Conservation (phyloP, 495 filamentous ascomycete species). For the Neurospora sp. region DNA sequence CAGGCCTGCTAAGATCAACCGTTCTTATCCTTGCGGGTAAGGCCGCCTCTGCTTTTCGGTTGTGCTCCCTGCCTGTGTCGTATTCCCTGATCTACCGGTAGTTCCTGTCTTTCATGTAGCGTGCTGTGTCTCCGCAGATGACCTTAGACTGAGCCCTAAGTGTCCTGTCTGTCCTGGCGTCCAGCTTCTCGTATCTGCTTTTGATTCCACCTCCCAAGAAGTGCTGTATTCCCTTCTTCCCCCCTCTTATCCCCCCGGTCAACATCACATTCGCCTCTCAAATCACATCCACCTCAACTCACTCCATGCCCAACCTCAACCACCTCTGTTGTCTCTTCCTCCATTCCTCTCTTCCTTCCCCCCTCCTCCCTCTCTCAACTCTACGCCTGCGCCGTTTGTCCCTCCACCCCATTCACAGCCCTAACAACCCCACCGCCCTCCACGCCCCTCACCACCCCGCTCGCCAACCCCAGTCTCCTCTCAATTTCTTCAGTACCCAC, state of each 20-base stretch:
- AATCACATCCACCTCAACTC: neutral
- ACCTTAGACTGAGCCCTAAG: no score
- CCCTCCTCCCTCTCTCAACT: neutral
- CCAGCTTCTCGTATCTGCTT: neutral
- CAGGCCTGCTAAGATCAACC: no score
- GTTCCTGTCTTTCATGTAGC: neutral
- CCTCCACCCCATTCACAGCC: constrained; percentile 17
- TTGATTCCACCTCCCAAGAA: neutral
- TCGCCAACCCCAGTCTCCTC: constrained; percentile 23
- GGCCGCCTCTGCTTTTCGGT: no score
- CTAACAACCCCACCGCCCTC: constrained; percentile 20
- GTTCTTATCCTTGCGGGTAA: no score
- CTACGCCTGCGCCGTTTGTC: neutral
- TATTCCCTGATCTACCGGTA: neutral
- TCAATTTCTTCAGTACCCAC: constrained; percentile 24
- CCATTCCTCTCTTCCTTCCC: neutral
- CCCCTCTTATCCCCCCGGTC: neutral
- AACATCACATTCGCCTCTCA: neutral
- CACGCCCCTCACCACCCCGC: constrained; percentile 21
- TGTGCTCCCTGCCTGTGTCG: neutral
- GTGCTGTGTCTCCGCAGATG: neutral
- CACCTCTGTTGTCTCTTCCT: neutral
- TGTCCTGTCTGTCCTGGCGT: neutral
- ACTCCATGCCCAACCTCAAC: neutral
- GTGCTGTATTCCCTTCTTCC: neutral